Evolutionary conservation across 352 stramenopile genomes (phyloP).

Genomic region (Bremia lactucae): DNA sequence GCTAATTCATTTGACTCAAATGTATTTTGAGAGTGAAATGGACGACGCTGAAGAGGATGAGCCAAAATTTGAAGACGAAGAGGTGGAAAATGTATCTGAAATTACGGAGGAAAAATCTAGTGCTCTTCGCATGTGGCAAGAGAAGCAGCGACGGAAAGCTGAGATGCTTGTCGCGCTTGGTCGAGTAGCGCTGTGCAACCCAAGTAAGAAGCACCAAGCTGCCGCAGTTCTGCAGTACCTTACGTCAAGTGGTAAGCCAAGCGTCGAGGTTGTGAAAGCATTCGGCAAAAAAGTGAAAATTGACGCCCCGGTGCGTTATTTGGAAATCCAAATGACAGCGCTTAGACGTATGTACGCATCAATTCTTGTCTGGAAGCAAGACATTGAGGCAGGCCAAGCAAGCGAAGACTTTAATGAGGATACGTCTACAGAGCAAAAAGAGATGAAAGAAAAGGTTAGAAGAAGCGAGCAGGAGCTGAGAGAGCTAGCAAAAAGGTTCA

Average conservation of each 20-base stretch:
- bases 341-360: constrained; percentile 58
- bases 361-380: constrained; percentile 55
- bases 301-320: constrained; percentile 62
- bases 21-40: constrained; percentile 75
- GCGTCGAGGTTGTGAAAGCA: constrained; percentile 60
- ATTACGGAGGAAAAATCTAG: constrained; percentile 14
- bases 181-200: constrained; percentile 66
- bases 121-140: constrained; percentile 15
- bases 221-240: constrained; percentile 60
- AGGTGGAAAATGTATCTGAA: constrained; percentile 7
- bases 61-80: constrained; percentile 21
- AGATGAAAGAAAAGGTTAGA: constrained; percentile 45
- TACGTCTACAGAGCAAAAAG: constrained; percentile 34
- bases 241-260: constrained; percentile 36
- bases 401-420: constrained; percentile 9
- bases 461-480: constrained; percentile 41
- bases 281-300: constrained; percentile 74
- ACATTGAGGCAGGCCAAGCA: constrained; percentile 21
- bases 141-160: constrained; percentile 36
- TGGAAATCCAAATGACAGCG: constrained; percentile 84
- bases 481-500: constrained; percentile 71
- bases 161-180: constrained; percentile 64
- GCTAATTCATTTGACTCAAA: constrained; percentile 61
- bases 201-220: constrained; percentile 72
- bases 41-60: constrained; percentile 46